Evolutionary conservation across 768 basidiomycete genomes (phyloP), one percentile per base, ranked within the genome.

Genomic region (Rhodocollybia butyracea): DNA sequence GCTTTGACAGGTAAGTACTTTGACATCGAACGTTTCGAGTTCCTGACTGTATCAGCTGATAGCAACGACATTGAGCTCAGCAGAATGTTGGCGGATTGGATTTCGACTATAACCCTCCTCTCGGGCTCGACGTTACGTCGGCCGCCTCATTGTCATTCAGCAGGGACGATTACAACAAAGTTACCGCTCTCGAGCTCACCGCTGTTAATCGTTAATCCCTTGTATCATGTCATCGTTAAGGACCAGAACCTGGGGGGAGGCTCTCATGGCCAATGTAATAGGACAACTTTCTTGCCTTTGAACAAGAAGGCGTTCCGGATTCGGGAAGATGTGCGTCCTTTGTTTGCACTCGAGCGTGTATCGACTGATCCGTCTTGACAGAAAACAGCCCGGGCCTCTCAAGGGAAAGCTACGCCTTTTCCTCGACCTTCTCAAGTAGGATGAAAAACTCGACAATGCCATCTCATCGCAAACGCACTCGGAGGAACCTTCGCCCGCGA

Each of bases 401-500:
- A 84, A 0, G 88, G 86, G 51, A 92, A 91, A 68, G 94, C 90
- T 1, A n/a, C 82, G 85, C 53, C 80, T 87, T 17, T 97, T 97
- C 0, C 79, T 98, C n/a, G 89, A 91, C 15, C 82, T 98, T 5
- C 85, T 98, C 38, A 85, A 87, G 1, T 96, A 91, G 69, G 75
- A 84, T 12, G 71, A 84, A 2, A 91, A 94, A 42, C 88, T 98
- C 30, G 78, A 85, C 3, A 86, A 84, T 27, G 97, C 97, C 17
- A 94, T n/a, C n/a, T n/a, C n/a, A n/a, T 98, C 82, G 77, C 86
- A 12, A 98, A 86, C 70, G 95, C 97, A 19, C 98, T 98, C 68
- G 88, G 90, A 54, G 88, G 94, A 67, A 92, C 91, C 2, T 79
- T 98, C 58, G 86, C 98, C 66, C 97, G 95, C 67, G 84, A 86